Conservation (phyloP, 495 filamentous ascomycete genomes). For the Hypoxylon lenormandii region DNA sequence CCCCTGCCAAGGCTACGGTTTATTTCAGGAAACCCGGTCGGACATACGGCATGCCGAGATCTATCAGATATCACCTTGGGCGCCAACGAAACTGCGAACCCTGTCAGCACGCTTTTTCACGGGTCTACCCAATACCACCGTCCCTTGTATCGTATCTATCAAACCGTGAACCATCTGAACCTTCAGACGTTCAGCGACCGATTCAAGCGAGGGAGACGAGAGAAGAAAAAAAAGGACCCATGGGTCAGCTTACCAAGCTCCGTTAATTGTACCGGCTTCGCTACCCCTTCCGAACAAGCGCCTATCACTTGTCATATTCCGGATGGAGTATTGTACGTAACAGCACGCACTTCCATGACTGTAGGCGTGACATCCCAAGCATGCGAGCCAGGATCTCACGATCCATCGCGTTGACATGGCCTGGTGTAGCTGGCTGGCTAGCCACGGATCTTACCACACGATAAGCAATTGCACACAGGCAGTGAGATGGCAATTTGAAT, state of each 20-base stretch:
- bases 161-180: slow-evolving; percentile 13
- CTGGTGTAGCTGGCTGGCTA: slow-evolving; percentile 15
- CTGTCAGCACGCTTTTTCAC: slow-evolving; percentile 38
- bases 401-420: slow-evolving; percentile 21
- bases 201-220: slow-evolving; percentile 32
- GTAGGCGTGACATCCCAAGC: slow-evolving; percentile 4
- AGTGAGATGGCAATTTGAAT: neutral
- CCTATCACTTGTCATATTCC: slow-evolving; percentile 33
- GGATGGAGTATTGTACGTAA: slow-evolving; percentile 26
- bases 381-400: slow-evolving; percentile 16
- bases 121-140: slow-evolving; percentile 37
- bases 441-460: slow-evolving; percentile 29
- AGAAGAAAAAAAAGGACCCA: too few relatives aligned
- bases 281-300: slow-evolving; percentile 38
- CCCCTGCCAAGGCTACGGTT: slow-evolving; percentile 32
- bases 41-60: slow-evolving; percentile 35
- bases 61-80: slow-evolving; percentile 47
- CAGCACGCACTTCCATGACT: slow-evolving; percentile 4
- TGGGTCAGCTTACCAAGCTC: slow-evolving; percentile 30
- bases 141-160: slow-evolving; percentile 33
- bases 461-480: neutral
- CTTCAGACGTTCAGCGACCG: slow-evolving; percentile 13
- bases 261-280: slow-evolving; percentile 27
- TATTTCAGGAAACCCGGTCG: slow-evolving; percentile 26
- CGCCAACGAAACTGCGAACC: slow-evolving; percentile 41